Evolutionary conservation across 352 stramenopile genomes (phyloP).

Genomic region (Globisporangium abappressorium): DNA sequence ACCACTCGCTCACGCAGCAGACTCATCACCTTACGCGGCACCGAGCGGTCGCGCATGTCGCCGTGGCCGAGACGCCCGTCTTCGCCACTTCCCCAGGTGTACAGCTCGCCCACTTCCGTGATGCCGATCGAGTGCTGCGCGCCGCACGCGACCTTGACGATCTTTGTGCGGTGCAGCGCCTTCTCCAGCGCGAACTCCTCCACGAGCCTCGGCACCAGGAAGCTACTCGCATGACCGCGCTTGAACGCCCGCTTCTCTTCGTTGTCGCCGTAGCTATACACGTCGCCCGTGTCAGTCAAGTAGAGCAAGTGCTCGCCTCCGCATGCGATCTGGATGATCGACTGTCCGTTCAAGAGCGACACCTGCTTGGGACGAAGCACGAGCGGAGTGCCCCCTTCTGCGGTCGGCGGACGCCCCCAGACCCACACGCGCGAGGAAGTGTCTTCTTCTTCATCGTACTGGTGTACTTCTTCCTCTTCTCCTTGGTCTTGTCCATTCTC

Average conservation of each 20-base stretch:
- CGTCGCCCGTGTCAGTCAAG: slow-evolving; percentile 66
- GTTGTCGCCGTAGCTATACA: slow-evolving; percentile 75
- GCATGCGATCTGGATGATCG: slow-evolving; percentile 71
- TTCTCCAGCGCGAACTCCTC: slow-evolving; percentile 82
- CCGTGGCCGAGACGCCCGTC: slow-evolving; percentile 75
- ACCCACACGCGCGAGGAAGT: slow-evolving; percentile 47
- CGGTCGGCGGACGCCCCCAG: slow-evolving; percentile 62
- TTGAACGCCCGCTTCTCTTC: slow-evolving; percentile 47
- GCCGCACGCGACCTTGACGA: slow-evolving; percentile 60
- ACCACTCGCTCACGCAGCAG: slow-evolving; percentile 60
- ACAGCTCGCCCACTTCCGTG: slow-evolving; percentile 66
- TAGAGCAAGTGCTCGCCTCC: slow-evolving; percentile 77
- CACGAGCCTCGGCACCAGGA: slow-evolving; percentile 58
- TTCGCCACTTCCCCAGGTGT: slow-evolving; percentile 82
- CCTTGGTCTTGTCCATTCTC: slow-evolving; percentile 2
- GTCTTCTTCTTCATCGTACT: slow-evolving; percentile 19
- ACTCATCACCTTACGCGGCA: slow-evolving; percentile 81
- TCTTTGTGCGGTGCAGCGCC: slow-evolving; percentile 62
- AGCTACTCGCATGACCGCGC: slow-evolving; percentile 25
- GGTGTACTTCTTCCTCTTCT: neutral
- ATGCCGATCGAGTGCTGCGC: slow-evolving; percentile 76
- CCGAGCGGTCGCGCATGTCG: slow-evolving; percentile 72
- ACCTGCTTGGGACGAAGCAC: slow-evolving; percentile 69
- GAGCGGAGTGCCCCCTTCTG: slow-evolving; percentile 46
- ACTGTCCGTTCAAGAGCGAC: slow-evolving; percentile 47